Base-by-base conservation (phyloP, 2,329 filamentous ascomycete species). In the Pseudogymnoascus sp. region DNA sequence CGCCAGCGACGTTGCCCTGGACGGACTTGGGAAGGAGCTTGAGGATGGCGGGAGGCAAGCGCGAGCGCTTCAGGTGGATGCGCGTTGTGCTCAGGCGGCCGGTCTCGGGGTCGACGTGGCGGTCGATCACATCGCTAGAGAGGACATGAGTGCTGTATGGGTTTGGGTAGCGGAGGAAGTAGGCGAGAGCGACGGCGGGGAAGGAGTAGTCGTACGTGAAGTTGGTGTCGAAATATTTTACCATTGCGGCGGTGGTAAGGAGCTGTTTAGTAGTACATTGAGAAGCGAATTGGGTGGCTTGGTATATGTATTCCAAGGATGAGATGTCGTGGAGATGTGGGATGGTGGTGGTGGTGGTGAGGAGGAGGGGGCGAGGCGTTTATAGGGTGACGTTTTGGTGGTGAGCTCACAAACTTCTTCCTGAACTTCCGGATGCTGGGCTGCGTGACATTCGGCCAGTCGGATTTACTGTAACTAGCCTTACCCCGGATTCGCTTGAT, bases 161-260 rank as follows among this genome's bases (percentile, higher is more conserved):
- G 71, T 93, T 94, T 64, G 89, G 91, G 77, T 94, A 94, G 67
- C 90, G 89, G 59, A 94, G 87, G 77, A 93, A 94, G 81, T 91
- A 94, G 77, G 90, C 90, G 74, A 94, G 87, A 58, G 90, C 91
- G 65, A 94, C 90, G 73, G 90, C 90, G 65, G 89, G 86, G 78
- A 93, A 93, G 58, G 89, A 87, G 76, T 93, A 91, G 67, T 86
- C 82, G 80, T 92, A 92, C 70, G 82, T 84, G 74, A 90, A 88
- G 76, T 83, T 85, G 69, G 84, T 86, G 61, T 73, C 71, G 68
- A 71, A 73, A 66, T 72, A 73, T 68, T 73, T 73, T 48, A 74
- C 71, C 72, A 74, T 74, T 58, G 59, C 61, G 58, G 33, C 58
- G 51, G 61, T 59, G 21, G 35, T 51, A 61, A 61, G 39, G 58